Conservation (phyloP, 2,329 filamentous ascomycete genomes). For the Scedosporium dehoogii region DNA sequence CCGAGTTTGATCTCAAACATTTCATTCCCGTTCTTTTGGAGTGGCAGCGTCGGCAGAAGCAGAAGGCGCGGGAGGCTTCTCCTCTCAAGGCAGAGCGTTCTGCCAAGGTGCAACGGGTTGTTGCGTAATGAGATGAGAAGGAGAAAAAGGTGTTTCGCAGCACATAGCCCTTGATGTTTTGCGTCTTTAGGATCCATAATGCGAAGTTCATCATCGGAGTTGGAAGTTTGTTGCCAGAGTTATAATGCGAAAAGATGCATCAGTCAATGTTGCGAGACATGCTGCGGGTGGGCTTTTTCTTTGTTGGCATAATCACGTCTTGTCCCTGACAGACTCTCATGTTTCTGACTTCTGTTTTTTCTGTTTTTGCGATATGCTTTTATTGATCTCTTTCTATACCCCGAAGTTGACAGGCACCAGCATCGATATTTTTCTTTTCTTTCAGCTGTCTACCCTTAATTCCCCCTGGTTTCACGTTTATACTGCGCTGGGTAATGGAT, state of each 20-base stretch:
- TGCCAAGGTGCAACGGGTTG: constrained; percentile 8
- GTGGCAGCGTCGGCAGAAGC: constrained; percentile 65
- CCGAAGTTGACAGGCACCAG: not conserved
- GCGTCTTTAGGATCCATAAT: not conserved
- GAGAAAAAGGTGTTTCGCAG: constrained; percentile 5
- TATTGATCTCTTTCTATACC: constrained; percentile 1
- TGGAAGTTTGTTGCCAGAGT: not conserved
- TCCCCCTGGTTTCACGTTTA: not conserved
- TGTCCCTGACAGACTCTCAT: not conserved
- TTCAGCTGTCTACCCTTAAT: not conserved
- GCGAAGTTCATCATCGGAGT: not conserved
- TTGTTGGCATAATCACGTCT: not conserved
- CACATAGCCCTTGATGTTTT: not conserved
- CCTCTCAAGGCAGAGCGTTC: constrained; percentile 23
- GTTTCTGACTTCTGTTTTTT: not conserved
- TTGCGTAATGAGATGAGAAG: not conserved
- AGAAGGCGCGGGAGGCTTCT: constrained; percentile 40
- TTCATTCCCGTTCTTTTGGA: constrained; percentile 88
- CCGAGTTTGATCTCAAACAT: constrained; percentile 87
- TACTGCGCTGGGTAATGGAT: not conserved
- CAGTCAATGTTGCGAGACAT: not conserved
- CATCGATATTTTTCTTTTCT: not conserved
- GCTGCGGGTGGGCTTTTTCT: not conserved
- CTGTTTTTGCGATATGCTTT: not conserved
- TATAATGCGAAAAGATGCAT: not conserved